Evolutionary conservation across 352 stramenopile genomes (phyloP).

Genomic region (Phytophthora europaea): DNA sequence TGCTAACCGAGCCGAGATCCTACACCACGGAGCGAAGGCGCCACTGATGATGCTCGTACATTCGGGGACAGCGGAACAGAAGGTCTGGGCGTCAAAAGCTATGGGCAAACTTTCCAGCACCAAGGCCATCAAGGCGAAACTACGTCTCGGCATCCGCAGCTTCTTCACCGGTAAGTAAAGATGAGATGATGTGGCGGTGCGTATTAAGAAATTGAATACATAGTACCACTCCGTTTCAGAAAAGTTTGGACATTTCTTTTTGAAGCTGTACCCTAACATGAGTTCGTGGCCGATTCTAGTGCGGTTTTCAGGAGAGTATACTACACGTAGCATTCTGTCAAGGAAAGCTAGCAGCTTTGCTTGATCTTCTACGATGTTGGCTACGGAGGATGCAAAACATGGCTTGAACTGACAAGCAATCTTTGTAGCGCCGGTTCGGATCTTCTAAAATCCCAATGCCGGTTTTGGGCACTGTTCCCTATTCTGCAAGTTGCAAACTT

Average conservation of each 20-base stretch:
- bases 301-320: too few relatives aligned
- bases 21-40: constrained; percentile 5
- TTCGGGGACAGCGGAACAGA: constrained; percentile 3
- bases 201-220: too few relatives aligned
- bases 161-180: constrained; percentile 9
- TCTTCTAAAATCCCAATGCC: background rate
- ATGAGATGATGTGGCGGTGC: too few relatives aligned
- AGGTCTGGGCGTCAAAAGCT: constrained; percentile 9
- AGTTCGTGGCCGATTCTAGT: too few relatives aligned
- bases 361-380: background rate
- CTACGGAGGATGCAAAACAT: background rate
- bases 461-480: background rate
- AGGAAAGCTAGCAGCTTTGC: background rate
- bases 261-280: too few relatives aligned
- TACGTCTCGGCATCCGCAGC: constrained; percentile 8
- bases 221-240: too few relatives aligned
- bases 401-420: background rate
- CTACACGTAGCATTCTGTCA: background rate
- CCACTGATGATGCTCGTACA: constrained; percentile 10
- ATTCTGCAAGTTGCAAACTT: too few relatives aligned
- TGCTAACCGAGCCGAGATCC: constrained; percentile 11
- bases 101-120: constrained; percentile 10
- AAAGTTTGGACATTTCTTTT: too few relatives aligned
- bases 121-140: constrained; percentile 13
- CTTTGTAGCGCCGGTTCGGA: background rate